These are phyloP conservation scores for Candida krabiensis DNA, from an alignment of 805 yeast genomes.

Conservation along the genomic window DNA sequence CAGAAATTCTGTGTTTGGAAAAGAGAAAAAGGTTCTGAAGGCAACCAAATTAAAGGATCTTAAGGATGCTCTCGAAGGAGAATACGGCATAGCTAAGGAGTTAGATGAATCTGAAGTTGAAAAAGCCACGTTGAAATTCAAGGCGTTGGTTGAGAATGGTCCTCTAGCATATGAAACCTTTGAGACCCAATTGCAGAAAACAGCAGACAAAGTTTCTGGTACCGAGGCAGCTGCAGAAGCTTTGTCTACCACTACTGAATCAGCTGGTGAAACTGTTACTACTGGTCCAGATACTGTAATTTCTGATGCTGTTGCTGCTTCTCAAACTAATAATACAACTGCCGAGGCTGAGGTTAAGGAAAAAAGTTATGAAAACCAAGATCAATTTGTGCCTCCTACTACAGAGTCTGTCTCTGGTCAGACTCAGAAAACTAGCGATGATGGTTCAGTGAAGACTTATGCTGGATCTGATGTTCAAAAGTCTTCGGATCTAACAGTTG, in stretches of 20 bases:
- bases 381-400: conserved; percentile 16
- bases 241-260: conserved; percentile 12
- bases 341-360: conserved; percentile 13
- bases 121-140: conserved; percentile 32
- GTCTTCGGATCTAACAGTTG: conserved; percentile 28
- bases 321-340: conserved; percentile 12
- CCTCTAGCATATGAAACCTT: conserved; percentile 30
- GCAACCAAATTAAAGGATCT: conserved; percentile 27
- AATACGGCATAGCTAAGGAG: conserved; percentile 55
- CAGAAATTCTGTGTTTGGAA: conserved; percentile 49
- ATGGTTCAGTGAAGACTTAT: conserved; percentile 4
- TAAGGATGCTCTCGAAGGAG: conserved; percentile 46
- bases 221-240: conserved; percentile 14
- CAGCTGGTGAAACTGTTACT: conserved; percentile 13
- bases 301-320: conserved; percentile 10
- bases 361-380: conserved; percentile 6
- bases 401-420: conserved; percentile 1
- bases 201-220: conserved; percentile 6
- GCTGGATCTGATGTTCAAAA: not conserved
- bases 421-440: conserved; percentile 4
- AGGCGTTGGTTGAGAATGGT: conserved; percentile 41
- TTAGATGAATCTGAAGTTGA: conserved; percentile 41
- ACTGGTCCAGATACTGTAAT: conserved; percentile 17
- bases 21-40: conserved; percentile 23
- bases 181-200: conserved; percentile 22